Base-by-base conservation (phyloP, 192 early-diverging fungal genomes). In the Gamsiella multidivaricata region DNA sequence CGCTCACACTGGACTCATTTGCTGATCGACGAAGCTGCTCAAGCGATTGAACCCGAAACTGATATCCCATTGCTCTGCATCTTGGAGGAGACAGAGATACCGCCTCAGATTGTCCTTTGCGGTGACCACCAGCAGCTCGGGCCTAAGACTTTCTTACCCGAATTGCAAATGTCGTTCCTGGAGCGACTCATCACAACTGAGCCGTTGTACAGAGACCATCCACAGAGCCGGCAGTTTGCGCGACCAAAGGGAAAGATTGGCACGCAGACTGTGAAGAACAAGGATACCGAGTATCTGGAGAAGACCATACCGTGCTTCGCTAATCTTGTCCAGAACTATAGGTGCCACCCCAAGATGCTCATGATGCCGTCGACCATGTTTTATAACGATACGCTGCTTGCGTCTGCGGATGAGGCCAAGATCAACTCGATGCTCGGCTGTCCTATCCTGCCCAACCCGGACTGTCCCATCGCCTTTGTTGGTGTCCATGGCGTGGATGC, bases 21-120 rank as follows among this genome's bases (percentile, higher is more conserved):
- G 14, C 60, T 89, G 51, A 75, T 89, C 31, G 88, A 89, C 71
- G 88, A 89, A 43, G 84, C 83, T 20, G 88, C 81, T 8, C 88
- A 89, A 41, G 86, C 88, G 0, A 72, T 84, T 36, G 88, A 89
- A 52, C 79, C 86, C 0, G 88, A 89, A 26, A 80, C 81, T 2
- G 49, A 74, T 25, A 78, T 88, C 36, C 82, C 86, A 3, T 50
- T 89, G 32, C 76, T 75, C 3, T 65, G 81, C 45, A 57, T 87
- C 50, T 43, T 78, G 29, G 58, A 61, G n/a, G 79, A 81, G 39
- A 49, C 39, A 12, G 64, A 74, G 31, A 37, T 41, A 3, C 49
- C 73, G n/a, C 69, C 71, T 10, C 86, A 73, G 42, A 52, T 88
- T 36, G 72, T 88, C 10, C 76, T 88, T 17, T 85, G 84, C 54